These are phyloP conservation scores for Bonia amplexicaulis DNA, from an alignment of 176 grass and related monocot species.

Conservation along the genomic window DNA sequence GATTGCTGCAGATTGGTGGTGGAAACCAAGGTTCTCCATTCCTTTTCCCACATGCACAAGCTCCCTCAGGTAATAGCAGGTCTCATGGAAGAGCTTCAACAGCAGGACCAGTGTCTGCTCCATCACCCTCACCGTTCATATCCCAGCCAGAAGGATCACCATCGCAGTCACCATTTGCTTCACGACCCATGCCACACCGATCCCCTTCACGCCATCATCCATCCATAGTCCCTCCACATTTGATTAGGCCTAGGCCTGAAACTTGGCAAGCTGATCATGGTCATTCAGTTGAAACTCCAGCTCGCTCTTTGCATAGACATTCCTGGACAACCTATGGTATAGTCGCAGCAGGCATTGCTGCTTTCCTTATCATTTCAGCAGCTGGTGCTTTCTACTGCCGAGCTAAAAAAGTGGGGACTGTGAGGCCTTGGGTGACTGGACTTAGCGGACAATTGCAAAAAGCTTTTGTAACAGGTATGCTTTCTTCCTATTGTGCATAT, in stretches of 20 bases:
- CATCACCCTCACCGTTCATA: constrained; percentile 29
- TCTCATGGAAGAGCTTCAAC: constrained; percentile 14
- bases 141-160: constrained; percentile 20
- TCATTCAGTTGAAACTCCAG: constrained; percentile 6
- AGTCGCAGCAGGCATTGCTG: constrained; percentile 28
- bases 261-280: constrained; percentile 9
- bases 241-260: constrained; percentile 19
- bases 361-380: constrained; percentile 44
- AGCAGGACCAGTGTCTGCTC: constrained; percentile 32
- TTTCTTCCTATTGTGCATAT: constrained; percentile 10
- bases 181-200: constrained; percentile 10
- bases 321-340: constrained; percentile 29
- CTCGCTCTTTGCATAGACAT: constrained; percentile 4
- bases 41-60: background rate
- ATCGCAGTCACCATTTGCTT: constrained; percentile 15
- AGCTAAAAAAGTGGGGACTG: constrained; percentile 55
- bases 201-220: constrained; percentile 28
- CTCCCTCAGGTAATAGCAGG: constrained; percentile 2
- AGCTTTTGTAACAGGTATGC: constrained; percentile 79
- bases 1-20: constrained; percentile 33
- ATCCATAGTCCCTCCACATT: constrained; percentile 8
- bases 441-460: constrained; percentile 90
- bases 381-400: constrained; percentile 42
- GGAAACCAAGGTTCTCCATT: constrained; percentile 22
- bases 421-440: constrained; percentile 84